Percentiles rank a stretch among this genome's conserved stretches.
phyloP scores from a whole-genome alignment of 768 basidiomycete genomes.

The Pisolithus albus region DNA sequence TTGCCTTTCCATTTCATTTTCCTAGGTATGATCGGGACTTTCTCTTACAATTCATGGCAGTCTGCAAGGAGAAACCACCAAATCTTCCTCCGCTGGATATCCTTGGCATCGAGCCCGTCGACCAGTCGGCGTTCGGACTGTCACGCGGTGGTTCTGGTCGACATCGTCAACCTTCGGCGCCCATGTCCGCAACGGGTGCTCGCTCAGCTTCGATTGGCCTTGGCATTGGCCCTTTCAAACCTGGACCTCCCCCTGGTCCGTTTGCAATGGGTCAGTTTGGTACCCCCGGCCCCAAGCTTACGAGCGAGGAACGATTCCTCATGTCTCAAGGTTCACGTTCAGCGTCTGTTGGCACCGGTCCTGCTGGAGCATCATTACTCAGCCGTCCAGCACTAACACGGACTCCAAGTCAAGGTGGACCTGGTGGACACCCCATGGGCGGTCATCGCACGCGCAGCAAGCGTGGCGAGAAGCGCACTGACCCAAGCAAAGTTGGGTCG shows the following conservation, averaged over 20 bases:
- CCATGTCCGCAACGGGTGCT: conserved; percentile 35
- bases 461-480: conserved; percentile 75
- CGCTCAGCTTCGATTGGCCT: conserved; percentile 49
- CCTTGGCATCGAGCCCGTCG: conserved; percentile 80
- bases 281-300: conserved; percentile 47
- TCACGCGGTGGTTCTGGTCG: conserved; percentile 61
- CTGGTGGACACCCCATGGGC: conserved; percentile 36
- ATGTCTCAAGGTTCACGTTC: conserved; percentile 40
- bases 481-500: conserved; percentile 39
- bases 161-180: conserved; percentile 40
- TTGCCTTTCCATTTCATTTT: neutral
- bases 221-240: conserved; percentile 34
- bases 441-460: conserved; percentile 68
- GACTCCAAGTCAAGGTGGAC: conserved; percentile 59
- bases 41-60: conserved; percentile 90
- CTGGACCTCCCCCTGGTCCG: conserved; percentile 19
- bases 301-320: conserved; percentile 64
- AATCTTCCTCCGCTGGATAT: conserved; percentile 82
- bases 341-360: conserved; percentile 47
- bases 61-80: conserved; percentile 95
- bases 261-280: conserved; percentile 67
- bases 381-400: conserved; percentile 62
- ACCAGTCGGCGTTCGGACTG: conserved; percentile 45
- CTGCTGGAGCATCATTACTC: conserved; percentile 36
- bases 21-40: conserved; percentile 89